Evolutionary conservation across 768 basidiomycete species (phyloP).

Genomic region (Naganishia randhawae): DNA sequence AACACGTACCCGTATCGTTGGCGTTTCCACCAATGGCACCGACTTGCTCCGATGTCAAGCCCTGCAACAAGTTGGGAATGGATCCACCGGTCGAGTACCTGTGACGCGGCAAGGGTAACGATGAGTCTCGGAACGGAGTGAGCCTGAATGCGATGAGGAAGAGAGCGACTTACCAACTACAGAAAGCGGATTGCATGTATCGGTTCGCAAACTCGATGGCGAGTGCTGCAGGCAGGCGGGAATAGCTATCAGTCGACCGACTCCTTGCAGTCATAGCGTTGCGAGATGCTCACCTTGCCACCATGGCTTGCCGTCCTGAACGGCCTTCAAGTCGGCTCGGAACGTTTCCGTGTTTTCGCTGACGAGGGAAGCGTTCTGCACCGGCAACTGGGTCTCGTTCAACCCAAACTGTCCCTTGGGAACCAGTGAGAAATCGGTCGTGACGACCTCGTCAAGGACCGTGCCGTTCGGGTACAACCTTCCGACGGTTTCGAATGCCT

Average conservation of each 20-base stretch:
- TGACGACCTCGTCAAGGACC: slow-evolving; percentile 56
- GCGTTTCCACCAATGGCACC: slow-evolving; percentile 43
- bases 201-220: slow-evolving; percentile 75
- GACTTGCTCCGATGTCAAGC: slow-evolving; percentile 56
- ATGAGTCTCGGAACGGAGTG: not conserved
- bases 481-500: slow-evolving; percentile 72
- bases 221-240: slow-evolving; percentile 52
- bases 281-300: slow-evolving; percentile 55
- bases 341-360: slow-evolving; percentile 56
- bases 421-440: slow-evolving; percentile 63
- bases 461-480: slow-evolving; percentile 62
- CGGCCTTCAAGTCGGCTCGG: slow-evolving; percentile 51
- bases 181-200: slow-evolving; percentile 75
- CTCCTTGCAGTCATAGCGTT: slow-evolving; percentile 63
- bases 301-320: slow-evolving; percentile 53
- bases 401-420: slow-evolving; percentile 78
- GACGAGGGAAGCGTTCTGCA: slow-evolving; percentile 58
- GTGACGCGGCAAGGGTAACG: too few species aligned
- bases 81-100: slow-evolving; percentile 76
- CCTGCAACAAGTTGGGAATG: slow-evolving; percentile 65
- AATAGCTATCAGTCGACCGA: slow-evolving; percentile 63
- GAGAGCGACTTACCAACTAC: slow-evolving; percentile 63
- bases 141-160: slow-evolving; percentile 39
- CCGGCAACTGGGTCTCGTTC: slow-evolving; percentile 65
- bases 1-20: slow-evolving; percentile 29